phyloP scores from a whole-genome alignment of 2,329 filamentous ascomycete species.

The Plectosphaerella sp. region DNA sequence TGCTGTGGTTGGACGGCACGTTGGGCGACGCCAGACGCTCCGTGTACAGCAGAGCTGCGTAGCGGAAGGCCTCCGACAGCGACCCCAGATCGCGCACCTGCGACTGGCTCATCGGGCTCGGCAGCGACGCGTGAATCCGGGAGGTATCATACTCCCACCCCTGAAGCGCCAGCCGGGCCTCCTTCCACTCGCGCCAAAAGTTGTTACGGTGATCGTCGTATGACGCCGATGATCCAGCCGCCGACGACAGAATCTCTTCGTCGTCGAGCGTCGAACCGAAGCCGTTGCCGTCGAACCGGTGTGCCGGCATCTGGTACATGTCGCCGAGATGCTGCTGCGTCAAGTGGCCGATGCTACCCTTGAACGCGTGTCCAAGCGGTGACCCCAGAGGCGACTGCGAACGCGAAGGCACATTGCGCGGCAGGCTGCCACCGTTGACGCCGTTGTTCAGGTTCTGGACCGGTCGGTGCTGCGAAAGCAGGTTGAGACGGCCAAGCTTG shows the following conservation, averaged over 20 bases:
- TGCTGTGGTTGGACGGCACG: slow-evolving; percentile 66
- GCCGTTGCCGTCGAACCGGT: slow-evolving; percentile 64
- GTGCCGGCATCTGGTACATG: slow-evolving; percentile 37
- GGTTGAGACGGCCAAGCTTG: slow-evolving; percentile 77
- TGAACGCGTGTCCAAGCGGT: slow-evolving; percentile 37
- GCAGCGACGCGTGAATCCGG: slow-evolving; percentile 45
- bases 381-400: slow-evolving; percentile 35
- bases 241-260: slow-evolving; percentile 43
- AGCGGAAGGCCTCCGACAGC: slow-evolving; percentile 86
- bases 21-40: slow-evolving; percentile 79
- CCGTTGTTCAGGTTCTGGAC: slow-evolving; percentile 33
- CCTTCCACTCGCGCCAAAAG: slow-evolving; percentile 89
- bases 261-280: slow-evolving; percentile 54
- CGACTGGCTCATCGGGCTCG: slow-evolving; percentile 44
- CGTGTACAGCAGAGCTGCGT: slow-evolving; percentile 83
- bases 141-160: slow-evolving; percentile 71
- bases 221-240: slow-evolving; percentile 34
- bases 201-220: slow-evolving; percentile 55
- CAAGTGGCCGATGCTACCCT: slow-evolving; percentile 21
- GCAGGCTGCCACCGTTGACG: slow-evolving; percentile 13
- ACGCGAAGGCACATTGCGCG: slow-evolving; percentile 17
- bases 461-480: slow-evolving; percentile 68
- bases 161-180: slow-evolving; percentile 70
- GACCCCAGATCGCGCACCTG: slow-evolving; percentile 73
- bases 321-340: slow-evolving; percentile 22